These are phyloP conservation scores for Pseudopyricularia javanii DNA, from an alignment of 2,329 filamentous ascomycete species.

Conservation along the genomic window DNA sequence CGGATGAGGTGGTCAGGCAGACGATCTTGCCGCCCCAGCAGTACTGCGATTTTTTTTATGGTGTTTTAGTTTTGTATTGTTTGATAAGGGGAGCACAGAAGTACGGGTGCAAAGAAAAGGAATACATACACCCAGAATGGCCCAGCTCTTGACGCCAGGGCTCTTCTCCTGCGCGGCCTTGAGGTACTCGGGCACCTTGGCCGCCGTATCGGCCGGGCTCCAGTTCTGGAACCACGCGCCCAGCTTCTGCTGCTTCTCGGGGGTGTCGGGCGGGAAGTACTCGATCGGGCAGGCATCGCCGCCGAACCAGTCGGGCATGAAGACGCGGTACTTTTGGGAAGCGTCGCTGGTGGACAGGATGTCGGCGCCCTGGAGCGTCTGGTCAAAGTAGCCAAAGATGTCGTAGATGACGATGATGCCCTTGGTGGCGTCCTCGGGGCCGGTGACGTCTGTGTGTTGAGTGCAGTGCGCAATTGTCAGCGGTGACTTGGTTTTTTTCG, in stretches of 20 bases:
- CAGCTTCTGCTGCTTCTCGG: conserved; percentile 50
- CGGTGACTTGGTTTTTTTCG: not conserved
- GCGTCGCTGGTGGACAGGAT: conserved; percentile 43
- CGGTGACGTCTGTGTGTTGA: conserved; percentile 27
- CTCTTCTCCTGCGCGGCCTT: conserved; percentile 38
- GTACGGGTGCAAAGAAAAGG: not conserved
- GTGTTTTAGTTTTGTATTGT: not conserved
- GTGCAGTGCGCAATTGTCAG: too few species aligned
- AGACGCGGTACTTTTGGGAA: conserved; percentile 65
- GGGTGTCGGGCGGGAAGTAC: conserved; percentile 50
- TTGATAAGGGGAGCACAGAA: conserved; percentile 2
- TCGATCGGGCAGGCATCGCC: conserved; percentile 51
- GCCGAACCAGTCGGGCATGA: conserved; percentile 86
- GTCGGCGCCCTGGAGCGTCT: conserved; percentile 59
- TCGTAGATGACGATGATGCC: conserved; percentile 53
- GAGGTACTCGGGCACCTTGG: conserved; percentile 40
- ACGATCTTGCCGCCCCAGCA: conserved; percentile 65
- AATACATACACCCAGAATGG: conserved; percentile 43
- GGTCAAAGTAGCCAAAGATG: conserved; percentile 59
- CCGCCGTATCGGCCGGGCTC: conserved; percentile 32
- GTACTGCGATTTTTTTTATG: conserved; percentile 22
- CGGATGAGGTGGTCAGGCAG: conserved; percentile 33
- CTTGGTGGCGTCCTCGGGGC: conserved; percentile 34
- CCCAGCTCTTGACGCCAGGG: conserved; percentile 44
- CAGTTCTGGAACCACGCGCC: conserved; percentile 43